These are phyloP conservation scores for Hippophae gyantsensis DNA, from an alignment of 306 rosid genomes.

Conservation along the genomic window DNA sequence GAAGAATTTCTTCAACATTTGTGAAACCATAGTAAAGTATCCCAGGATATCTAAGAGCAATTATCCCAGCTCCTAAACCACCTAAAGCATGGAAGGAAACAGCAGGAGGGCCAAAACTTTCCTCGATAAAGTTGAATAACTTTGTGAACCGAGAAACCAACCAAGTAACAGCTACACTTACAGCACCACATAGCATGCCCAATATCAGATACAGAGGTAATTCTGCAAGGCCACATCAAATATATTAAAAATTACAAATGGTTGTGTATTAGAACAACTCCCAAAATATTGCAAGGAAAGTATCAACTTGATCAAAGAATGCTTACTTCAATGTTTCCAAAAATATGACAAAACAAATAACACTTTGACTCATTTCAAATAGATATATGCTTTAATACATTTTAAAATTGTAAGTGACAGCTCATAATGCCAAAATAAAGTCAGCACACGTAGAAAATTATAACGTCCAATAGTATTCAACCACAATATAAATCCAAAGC, in stretches of 20 bases:
- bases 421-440: too few relatives aligned
- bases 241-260: constrained; percentile 15
- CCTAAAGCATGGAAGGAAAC: constrained; percentile 93
- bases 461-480: too few relatives aligned
- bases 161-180: constrained; percentile 78
- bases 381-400: too few relatives aligned
- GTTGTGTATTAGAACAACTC: neutral
- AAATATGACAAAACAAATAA: too few relatives aligned
- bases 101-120: constrained; percentile 68
- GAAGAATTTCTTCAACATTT: constrained; percentile 95
- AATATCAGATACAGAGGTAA: constrained; percentile 86
- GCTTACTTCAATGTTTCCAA: too few relatives aligned
- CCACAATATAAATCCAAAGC: too few relatives aligned
- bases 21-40: constrained; percentile 96
- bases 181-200: constrained; percentile 98
- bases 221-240: constrained; percentile 52
- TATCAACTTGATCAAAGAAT: neutral
- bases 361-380: too few relatives aligned
- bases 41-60: constrained; percentile 98
- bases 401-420: too few relatives aligned
- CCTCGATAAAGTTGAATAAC: constrained; percentile 64
- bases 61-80: constrained; percentile 91
- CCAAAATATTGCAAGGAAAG: neutral
- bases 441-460: too few relatives aligned
- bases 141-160: constrained; percentile 79